These are phyloP conservation scores for Paracamarosporium sp. DNA, from an alignment of 2,329 filamentous ascomycete genomes.

Conservation along the genomic window DNA sequence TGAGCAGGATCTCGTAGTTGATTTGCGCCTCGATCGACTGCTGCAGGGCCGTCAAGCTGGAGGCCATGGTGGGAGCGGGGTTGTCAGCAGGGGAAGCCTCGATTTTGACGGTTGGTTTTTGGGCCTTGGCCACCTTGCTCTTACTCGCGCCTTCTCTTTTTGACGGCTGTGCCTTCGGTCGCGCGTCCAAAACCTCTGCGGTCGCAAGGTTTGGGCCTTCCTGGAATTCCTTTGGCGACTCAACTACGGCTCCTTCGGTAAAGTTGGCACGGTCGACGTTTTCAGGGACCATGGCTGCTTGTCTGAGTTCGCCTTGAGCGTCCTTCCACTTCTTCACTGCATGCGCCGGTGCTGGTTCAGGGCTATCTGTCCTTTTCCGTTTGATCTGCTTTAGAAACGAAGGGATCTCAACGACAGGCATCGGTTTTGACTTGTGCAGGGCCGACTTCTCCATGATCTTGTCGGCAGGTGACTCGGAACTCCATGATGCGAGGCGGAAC, in stretches of 20 bases:
- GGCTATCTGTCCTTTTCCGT: conserved; percentile 63
- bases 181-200: conserved; percentile 30
- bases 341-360: conserved; percentile 46
- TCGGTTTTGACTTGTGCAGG: conserved; percentile 50
- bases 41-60: conserved; percentile 60
- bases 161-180: conserved; percentile 35
- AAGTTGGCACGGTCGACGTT: conserved; percentile 17
- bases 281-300: conserved; percentile 20
- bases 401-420: conserved; percentile 55
- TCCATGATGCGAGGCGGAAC: conserved; percentile 59
- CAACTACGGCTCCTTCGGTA: conserved; percentile 26
- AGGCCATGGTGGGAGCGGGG: conserved; percentile 32
- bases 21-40: conserved; percentile 85
- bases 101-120: conserved; percentile 29
- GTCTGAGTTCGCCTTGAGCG: conserved; percentile 40
- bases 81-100: conserved; percentile 27
- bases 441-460: conserved; percentile 53
- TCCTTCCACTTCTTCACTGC: conserved; percentile 49
- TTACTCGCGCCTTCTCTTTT: conserved; percentile 39
- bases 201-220: conserved; percentile 25
- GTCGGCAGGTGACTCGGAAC: conserved; percentile 50
- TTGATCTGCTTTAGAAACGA: conserved; percentile 60
- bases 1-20: conserved; percentile 88
- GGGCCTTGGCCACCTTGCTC: conserved; percentile 32
- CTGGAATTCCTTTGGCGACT: conserved; percentile 19